Conservation (phyloP, 106 monocot species). For the Dendrobium chrysotoxum region DNA sequence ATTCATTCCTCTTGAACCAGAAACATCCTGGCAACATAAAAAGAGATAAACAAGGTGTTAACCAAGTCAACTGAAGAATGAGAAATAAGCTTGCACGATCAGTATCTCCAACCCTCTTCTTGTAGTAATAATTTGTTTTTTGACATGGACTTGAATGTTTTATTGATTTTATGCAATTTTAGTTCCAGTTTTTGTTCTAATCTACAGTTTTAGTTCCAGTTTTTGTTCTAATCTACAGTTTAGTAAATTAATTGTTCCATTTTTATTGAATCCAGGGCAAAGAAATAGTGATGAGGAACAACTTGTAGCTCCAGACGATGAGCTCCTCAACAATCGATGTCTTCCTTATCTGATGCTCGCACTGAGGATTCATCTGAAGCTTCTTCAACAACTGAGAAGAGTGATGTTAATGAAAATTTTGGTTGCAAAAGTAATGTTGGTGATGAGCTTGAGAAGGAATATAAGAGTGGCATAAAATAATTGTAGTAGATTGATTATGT, state of each 20-base stretch:
- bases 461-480: too few relatives aligned
- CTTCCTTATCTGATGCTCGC: too few relatives aligned
- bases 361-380: too few relatives aligned
- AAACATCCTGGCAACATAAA: neutral
- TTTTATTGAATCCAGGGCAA: slow-evolving; percentile 54
- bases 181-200: neutral
- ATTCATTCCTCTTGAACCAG: neutral
- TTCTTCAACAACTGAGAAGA: too few relatives aligned
- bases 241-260: neutral
- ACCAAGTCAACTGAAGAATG: neutral
- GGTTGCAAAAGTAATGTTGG: too few relatives aligned
- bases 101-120: too few relatives aligned
- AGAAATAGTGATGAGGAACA: slow-evolving; percentile 91
- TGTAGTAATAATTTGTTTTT: neutral
- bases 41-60: neutral
- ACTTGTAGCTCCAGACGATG: slow-evolving; percentile 82
- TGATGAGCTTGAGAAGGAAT: too few relatives aligned
- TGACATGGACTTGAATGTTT: neutral
- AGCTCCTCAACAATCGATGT: too few relatives aligned
- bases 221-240: neutral
- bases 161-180: neutral
- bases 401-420: too few relatives aligned
- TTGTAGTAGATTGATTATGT: too few relatives aligned
- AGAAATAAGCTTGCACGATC: neutral
- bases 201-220: neutral